Base-by-base conservation (phyloP, 768 basidiomycete species). In the Rubroboletus satanas region DNA sequence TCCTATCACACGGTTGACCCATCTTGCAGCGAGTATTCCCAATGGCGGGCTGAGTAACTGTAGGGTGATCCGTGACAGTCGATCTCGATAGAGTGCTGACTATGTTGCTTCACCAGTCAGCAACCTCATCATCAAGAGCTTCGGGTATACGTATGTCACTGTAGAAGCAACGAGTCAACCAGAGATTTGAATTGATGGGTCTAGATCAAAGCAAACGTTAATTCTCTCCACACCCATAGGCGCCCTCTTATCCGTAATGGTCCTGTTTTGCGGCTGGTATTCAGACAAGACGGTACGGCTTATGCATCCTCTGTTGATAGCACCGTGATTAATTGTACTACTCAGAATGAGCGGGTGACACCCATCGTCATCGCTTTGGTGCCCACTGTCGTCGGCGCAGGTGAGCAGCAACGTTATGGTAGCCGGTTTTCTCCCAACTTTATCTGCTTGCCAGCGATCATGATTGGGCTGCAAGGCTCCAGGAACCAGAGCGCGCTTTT, bases 21-120 rank as follows among this genome's bases (percentile, higher is more conserved):
- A 38, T 45, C 17, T 48, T 43, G 38, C 42, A 87, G 84, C 82
- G 51, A 85, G 82, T 59, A 81, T 87, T 33, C 84, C 85, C 0
- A 86, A 84, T 60, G 84, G 85, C 18, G 84, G 66, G 2, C 62
- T 86, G 31, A 83, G 78, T 62, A 85, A 86, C 57, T 85, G 83
- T 84, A 55, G 56, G 79, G 70, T n/a, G 21, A 6, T 36, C 6
- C 11, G 26, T n/a, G 17, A 28, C n/a, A 4, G 9, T 47, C 18
- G 44, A 44, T 17, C 33, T 33, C 15, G 23, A 23, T 7, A 4
- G 33, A 32, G 28, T 45, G 18, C 50, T 58, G 26, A 62, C 18
- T 18, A 7, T 44, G 14, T 42, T 43, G 8, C 37, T 37, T 37
- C 26, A 31, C 6, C 50, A 84, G 83, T 81, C 69, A 80, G 82